Evolutionary conservation across 148 eudicot genomes (phyloP).

Genomic region (Cornus controversa): DNA sequence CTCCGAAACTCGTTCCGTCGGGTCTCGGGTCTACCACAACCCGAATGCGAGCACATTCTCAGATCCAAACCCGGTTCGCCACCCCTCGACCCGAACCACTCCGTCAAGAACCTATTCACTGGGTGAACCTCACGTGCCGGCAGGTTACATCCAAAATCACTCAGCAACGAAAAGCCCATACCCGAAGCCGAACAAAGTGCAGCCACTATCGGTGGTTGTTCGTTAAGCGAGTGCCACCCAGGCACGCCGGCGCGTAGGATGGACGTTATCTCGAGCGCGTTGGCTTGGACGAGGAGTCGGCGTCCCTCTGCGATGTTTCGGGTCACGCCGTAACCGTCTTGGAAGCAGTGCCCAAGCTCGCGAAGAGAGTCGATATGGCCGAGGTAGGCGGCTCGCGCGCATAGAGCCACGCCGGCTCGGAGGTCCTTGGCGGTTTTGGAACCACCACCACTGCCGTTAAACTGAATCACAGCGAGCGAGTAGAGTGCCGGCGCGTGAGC

Average conservation of each 20-base stretch:
- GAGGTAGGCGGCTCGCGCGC: slow-evolving; percentile 39
- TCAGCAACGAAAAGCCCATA: slow-evolving; percentile 16
- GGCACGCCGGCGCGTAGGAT: slow-evolving; percentile 9
- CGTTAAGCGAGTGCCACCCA: background rate
- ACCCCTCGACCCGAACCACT: slow-evolving; percentile 32
- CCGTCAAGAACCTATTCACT: slow-evolving; percentile 35
- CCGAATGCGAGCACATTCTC: slow-evolving; percentile 40
- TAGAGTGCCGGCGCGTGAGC: slow-evolving; percentile 39
- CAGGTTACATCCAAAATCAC: slow-evolving; percentile 27
- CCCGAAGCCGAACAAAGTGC: background rate
- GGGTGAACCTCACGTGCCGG: slow-evolving; percentile 31
- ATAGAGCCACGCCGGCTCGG: slow-evolving; percentile 37
- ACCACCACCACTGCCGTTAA: slow-evolving; percentile 54
- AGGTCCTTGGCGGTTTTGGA: slow-evolving; percentile 32
- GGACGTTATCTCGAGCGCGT: slow-evolving; percentile 35
- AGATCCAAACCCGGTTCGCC: slow-evolving; percentile 16
- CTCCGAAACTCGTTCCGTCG: slow-evolving; percentile 57
- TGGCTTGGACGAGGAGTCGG: slow-evolving; percentile 37
- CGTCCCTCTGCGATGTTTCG: slow-evolving; percentile 23
- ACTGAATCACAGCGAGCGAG: slow-evolving; percentile 47
- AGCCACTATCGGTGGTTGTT: background rate
- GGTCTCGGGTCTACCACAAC: slow-evolving; percentile 71
- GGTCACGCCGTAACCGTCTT: slow-evolving; percentile 46
- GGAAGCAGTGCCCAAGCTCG: slow-evolving; percentile 51
- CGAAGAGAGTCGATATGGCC: slow-evolving; percentile 45